Evolutionary conservation across 192 early-diverging fungal genomes (phyloP).

Genomic region (Coemansia sp.): DNA sequence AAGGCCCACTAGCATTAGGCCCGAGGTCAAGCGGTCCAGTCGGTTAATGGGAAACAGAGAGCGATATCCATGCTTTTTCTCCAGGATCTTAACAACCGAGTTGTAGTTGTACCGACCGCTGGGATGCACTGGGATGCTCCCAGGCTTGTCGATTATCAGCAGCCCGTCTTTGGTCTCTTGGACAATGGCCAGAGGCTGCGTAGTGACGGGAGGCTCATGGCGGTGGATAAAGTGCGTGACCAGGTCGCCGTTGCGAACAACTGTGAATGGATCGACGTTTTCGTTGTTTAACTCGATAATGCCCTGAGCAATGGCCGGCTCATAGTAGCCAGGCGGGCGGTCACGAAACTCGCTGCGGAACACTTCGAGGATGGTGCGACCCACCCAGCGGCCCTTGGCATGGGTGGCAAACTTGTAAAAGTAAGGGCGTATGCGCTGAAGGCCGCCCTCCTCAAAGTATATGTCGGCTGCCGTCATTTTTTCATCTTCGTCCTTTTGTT

Average conservation of each 20-base stretch:
- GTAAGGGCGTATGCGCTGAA: constrained; percentile 73
- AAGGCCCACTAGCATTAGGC: constrained; percentile 77
- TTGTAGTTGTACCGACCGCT: constrained; percentile 89
- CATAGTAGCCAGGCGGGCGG: constrained; percentile 74
- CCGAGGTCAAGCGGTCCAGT: constrained; percentile 92
- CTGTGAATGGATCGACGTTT: constrained; percentile 55
- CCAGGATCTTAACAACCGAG: constrained; percentile 68
- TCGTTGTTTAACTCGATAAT: constrained; percentile 79
- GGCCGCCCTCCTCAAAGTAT: constrained; percentile 27
- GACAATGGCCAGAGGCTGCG: constrained; percentile 63
- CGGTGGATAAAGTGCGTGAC: constrained; percentile 85
- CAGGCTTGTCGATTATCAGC: constrained; percentile 89
- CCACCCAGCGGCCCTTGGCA: constrained; percentile 89
- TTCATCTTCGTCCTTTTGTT: not conserved
- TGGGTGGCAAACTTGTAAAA: constrained; percentile 75
- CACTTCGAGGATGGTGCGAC: constrained; percentile 70
- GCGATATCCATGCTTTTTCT: constrained; percentile 59
- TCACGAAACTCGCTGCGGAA: constrained; percentile 89
- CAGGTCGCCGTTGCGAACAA: constrained; percentile 75
- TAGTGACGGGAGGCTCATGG: constrained; percentile 90
- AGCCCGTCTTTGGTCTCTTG: constrained; percentile 58
- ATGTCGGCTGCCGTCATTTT: constrained; percentile 6
- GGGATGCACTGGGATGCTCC: constrained; percentile 79
- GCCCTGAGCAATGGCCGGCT: constrained; percentile 73
- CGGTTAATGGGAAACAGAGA: constrained; percentile 75